phyloP scores from a whole-genome alignment of 1,284 basidiomycete genomes.

The Rhodotorula mucilaginosa region DNA sequence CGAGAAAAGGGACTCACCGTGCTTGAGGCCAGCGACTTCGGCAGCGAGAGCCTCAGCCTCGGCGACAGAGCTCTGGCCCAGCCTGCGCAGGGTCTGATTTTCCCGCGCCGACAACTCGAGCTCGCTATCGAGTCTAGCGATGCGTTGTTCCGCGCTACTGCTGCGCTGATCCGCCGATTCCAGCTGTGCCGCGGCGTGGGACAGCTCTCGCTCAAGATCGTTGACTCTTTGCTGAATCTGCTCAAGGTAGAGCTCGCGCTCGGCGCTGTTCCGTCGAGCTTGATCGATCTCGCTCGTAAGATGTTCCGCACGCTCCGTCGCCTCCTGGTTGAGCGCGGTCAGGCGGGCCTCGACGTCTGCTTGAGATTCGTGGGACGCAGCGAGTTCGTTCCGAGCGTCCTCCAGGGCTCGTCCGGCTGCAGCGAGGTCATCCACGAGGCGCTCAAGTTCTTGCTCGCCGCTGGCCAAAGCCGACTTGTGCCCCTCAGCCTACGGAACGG shows the following conservation, averaged over 20 bases:
- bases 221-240: slow-evolving; percentile 12
- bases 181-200: background rate
- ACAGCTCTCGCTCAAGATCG: slow-evolving; percentile 23
- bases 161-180: background rate
- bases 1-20: slow-evolving; percentile 2
- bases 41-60: slow-evolving; percentile 18
- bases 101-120: slow-evolving; percentile 23
- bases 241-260: slow-evolving; percentile 1
- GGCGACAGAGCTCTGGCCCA: slow-evolving; percentile 21
- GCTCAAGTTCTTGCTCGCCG: background rate
- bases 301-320: background rate
- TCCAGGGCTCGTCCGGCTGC: slow-evolving; percentile 8
- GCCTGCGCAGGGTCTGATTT: slow-evolving; percentile 32
- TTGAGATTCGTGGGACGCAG: background rate
- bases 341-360: no score
- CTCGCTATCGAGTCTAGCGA: slow-evolving; percentile 2
- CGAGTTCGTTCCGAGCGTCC: background rate
- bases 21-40: slow-evolving; percentile 5
- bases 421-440: slow-evolving; percentile 4
- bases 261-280: no score
- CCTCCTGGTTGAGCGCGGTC: background rate
- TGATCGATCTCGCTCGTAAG: slow-evolving; percentile 11
- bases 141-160: background rate
- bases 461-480: no score
- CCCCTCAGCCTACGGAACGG: no score